A percentile compares a stretch with the other conserved stretches of the same genome.
These are phyloP conservation scores for Pleurotus cornucopiae DNA, from an alignment of 768 basidiomycete genomes.

Conservation along the genomic window DNA sequence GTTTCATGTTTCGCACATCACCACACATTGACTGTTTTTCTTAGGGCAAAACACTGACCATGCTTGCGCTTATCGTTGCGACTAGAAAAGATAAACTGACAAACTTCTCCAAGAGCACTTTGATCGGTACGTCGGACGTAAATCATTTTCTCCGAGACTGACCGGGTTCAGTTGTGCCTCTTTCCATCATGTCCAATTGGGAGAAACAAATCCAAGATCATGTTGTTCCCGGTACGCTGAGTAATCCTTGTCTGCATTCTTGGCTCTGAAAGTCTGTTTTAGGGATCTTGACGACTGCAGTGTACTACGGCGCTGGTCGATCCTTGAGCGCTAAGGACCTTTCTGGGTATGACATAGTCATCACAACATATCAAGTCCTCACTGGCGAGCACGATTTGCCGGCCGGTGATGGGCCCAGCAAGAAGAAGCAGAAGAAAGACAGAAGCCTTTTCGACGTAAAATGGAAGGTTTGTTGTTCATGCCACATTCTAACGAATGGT, in stretches of 20 bases:
- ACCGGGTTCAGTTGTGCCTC: conserved; percentile 57
- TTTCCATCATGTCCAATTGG: conserved; percentile 87
- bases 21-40: conserved; percentile 36
- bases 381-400: conserved; percentile 45
- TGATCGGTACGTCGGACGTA: conserved; percentile 59
- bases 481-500: neutral
- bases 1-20: conserved; percentile 13
- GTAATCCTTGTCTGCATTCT: conserved; percentile 12
- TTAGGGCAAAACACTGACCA: conserved; percentile 88
- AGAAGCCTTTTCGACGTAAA: conserved; percentile 59
- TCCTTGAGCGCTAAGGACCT: conserved; percentile 55
- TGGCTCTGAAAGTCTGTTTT: neutral
- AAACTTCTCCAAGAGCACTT: conserved; percentile 61
- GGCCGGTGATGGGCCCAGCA: conserved; percentile 29
- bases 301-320: conserved; percentile 74
- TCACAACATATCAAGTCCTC: conserved; percentile 81
- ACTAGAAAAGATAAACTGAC: conserved; percentile 62
- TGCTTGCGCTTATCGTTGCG: conserved; percentile 75
- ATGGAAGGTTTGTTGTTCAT: conserved; percentile 65
- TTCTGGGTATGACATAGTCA: conserved; percentile 68
- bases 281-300: conserved; percentile 25
- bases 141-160: neutral
- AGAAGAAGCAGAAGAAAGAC: conserved; percentile 61
- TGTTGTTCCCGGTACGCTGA: conserved; percentile 47
- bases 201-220: conserved; percentile 81